Evolutionary conservation across 2,329 filamentous ascomycete species (phyloP), one percentile per base, ranked within the genome.

Genomic region (Aspergillus ibericus): DNA sequence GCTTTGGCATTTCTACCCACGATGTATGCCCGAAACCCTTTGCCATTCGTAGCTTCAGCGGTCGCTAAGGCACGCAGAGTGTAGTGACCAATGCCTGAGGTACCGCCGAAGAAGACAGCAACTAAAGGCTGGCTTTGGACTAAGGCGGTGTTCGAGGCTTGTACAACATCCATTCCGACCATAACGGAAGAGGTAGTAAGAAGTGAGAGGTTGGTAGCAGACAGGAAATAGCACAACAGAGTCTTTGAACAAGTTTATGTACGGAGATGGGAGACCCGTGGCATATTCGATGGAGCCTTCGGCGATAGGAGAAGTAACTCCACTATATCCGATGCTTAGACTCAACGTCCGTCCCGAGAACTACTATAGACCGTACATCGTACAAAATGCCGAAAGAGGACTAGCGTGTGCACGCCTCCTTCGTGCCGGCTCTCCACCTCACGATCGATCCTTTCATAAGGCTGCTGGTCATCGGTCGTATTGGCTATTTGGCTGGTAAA

Each of bases 1-100:
- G 55, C 55, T 15, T 52, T 20, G 5, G 48, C 20, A 16, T 57
- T 57, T 32, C 55, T 42, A 13, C 55, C 55, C 4, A 57, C 48
- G 6, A 57, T 42, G n/a, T 57, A 57, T 12, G 35, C 55, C 29
- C 55, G 55, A 13, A 57, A 35, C 9, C 55, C 55, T 35, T 57
- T 51, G 13, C 55, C 48, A 16, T 22, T 12, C 10, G 27, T 35
- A 10, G 47, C 29, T 44, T 42, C 40, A 1, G 48, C 55, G 8
- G 27, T 44, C 25, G 48, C 48, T 6, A 57, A 29, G 13, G 55
- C 55, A 27, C 55, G 47, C 10, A 57, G 36, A 8, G 55, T 57
- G 38, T 57, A 58, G 44, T 50, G 51, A 16, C 44, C 56, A 25
- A 54, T 58, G 32, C 56, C 56, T 44, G 56, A 54, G 44, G 51